Percentiles rank a stretch among this genome's conserved stretches.
phyloP scores from a whole-genome alignment of 305 asterid genomes.

The Ajuga reptans region DNA sequence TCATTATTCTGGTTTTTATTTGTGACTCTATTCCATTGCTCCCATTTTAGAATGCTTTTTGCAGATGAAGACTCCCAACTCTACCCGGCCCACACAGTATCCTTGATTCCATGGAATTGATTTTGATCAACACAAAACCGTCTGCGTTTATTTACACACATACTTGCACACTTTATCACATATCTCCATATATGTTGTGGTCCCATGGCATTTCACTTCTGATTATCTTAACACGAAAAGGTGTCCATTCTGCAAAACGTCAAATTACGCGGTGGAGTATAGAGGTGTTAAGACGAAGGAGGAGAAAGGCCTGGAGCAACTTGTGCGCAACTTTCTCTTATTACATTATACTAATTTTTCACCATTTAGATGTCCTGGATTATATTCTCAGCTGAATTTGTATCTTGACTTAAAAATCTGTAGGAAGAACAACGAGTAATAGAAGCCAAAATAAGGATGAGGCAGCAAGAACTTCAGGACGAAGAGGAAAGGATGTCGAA shows the following conservation, averaged over 20 bases:
- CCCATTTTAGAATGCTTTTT: constrained; percentile 70
- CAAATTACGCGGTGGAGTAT: constrained; percentile 88
- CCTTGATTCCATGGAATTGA: constrained; percentile 38
- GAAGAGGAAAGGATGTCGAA: constrained; percentile 66
- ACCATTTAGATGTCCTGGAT: background rate
- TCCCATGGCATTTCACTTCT: constrained; percentile 1
- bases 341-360: background rate
- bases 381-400: constrained; percentile 11
- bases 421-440: constrained; percentile 95
- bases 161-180: background rate
- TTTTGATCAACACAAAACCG: background rate
- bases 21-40: constrained; percentile 14
- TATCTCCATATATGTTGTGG: background rate
- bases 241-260: constrained; percentile 92
- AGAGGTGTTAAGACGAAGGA: constrained; percentile 86
- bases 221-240: constrained; percentile 50
- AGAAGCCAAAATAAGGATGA: constrained; percentile 95
- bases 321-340: constrained; percentile 36
- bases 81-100: constrained; percentile 95
- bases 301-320: constrained; percentile 93
- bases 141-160: background rate
- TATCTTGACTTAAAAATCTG: background rate
- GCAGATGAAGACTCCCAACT: constrained; percentile 97
- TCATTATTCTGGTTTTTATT: background rate
- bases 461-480: constrained; percentile 83